Conservation (phyloP, 306 rosid species). For the Neltuma alba region DNA sequence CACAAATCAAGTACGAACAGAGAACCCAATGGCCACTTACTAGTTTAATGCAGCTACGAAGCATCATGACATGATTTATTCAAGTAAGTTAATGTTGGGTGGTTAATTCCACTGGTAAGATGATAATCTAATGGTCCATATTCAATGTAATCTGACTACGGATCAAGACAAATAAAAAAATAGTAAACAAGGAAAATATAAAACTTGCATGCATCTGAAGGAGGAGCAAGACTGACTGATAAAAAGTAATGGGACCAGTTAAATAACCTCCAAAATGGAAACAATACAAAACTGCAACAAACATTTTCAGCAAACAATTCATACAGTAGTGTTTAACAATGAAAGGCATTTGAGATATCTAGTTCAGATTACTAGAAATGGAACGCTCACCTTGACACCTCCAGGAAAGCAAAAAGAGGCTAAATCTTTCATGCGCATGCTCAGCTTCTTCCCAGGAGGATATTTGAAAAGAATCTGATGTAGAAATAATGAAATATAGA, state of each 20-base stretch:
- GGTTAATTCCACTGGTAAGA: not conserved
- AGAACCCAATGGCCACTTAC: not conserved
- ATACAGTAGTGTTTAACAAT: constrained; percentile 11
- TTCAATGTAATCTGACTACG: not conserved
- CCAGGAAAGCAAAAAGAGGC: constrained; percentile 87
- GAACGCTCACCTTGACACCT: constrained; percentile 76
- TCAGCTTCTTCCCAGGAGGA: constrained; percentile 77
- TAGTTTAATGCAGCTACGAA: not conserved
- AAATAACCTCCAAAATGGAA: constrained; percentile 19
- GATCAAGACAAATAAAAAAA: constrained; percentile 28
- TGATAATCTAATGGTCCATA: not conserved
- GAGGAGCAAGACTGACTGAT: constrained; percentile 13
- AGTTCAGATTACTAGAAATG: constrained; percentile 7
- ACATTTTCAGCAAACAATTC: constrained; percentile 21
- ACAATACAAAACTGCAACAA: not conserved
- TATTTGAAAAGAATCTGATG: constrained; percentile 83
- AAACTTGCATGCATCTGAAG: constrained; percentile 11
- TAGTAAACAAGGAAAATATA: constrained; percentile 13
- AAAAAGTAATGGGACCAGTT: constrained; percentile 15
- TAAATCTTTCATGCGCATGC: constrained; percentile 73
- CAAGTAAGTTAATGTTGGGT: not conserved
- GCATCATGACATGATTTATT: not conserved
- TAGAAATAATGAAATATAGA: constrained; percentile 21
- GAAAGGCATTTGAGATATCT: not conserved
- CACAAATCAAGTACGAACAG: not conserved